Base-by-base conservation (phyloP, 352 stramenopile genomes). In the Phytophthora citricola region DNA sequence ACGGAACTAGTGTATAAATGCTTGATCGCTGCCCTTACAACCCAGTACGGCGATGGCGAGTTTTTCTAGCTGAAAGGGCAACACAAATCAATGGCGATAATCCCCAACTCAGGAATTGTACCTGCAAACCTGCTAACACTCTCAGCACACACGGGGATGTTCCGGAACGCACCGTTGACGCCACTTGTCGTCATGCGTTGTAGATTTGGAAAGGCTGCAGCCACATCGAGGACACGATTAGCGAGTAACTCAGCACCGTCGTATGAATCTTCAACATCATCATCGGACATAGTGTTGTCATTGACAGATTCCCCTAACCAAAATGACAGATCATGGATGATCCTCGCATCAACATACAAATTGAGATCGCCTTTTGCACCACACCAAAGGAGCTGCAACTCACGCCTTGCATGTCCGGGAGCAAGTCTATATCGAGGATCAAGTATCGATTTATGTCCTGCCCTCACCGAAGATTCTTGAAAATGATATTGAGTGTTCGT, bases 301-400 rank as follows among this genome's bases (percentile, higher is more conserved):
- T 66, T 71, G 20, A 71, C 47, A 1, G 63, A 66, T 4, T 41
- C 24, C 10, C 49, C 49, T 20, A 8, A 12, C 5, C 49, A 48
- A 17, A 48, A 71, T 0, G 55, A 62, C 1, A 71, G 4, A 36
- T 66, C 56, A 20, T 71, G 63, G n/a, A 71, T 66, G 1, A 66
- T 40, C 5, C 63, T 11, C 5, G 43, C 63, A 29, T 63, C 56
- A 1, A 49, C 20, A 1, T n/a, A 38, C 1, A 71, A 26, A 17
- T 46, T 15, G 1, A 27, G 26, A 32, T 62, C 57, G 0, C 43
- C 63, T 66, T 71, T 34, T 54, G 56, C 1, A 63, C 63, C 1
- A 34, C 63, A 5, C 43, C 51, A 11, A 72, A 72, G 17, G 64
- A 44, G 12, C 57, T 72, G 20, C 64, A 72, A 0, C 39, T 60